Base-by-base conservation (phyloP, 352 stramenopile genomes). In the Phytophthora pisi region DNA sequence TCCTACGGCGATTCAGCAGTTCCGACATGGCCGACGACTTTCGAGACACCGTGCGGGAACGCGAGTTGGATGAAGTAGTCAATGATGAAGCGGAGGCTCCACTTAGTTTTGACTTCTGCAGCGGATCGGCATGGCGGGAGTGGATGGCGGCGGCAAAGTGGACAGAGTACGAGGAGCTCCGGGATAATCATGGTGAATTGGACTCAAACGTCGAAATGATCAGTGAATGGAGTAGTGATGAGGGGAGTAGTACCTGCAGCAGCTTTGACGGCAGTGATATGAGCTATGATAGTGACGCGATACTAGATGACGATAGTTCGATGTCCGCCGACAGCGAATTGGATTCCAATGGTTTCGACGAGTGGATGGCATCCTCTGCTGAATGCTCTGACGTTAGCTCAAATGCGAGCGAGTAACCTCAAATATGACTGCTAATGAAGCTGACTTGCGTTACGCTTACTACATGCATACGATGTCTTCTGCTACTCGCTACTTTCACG, bases 121-220 rank as follows among this genome's bases (percentile, higher is more conserved):
- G 28, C 9, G 52, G 45, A n/a, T 58, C 23, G 9, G 13, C 45
- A 6, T 68, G 53, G 53, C 46, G 61, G 40, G 26, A 47, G 1
- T 68, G 46, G 45, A 55, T 58, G 45, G 9, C 45, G 5, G 24
- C 7, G n/a, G 18, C 38, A 23, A 64, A 58, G 53, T 68, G 61
- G 45, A 46, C 16, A 18, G 53, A 64, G 34, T 63, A 62, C 50
- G 10, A 62, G 16, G 31, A 34, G 3, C 15, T 8, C 7, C 16
- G 45, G 5, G 8, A 15, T 7, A 54, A 51, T 51, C 38, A 11
- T 15, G 26, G 26, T 45, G 31, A 31, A 15, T 8, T 51, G 7
- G 13, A 51, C 5, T 51, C 51, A 2, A 20, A 57, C 18, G 18
- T 49, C 15, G 43, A 61, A 13, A 30, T 42, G 16, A 45, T 45